These are phyloP conservation scores for Macrolepiota albuminosa DNA, from an alignment of 768 basidiomycete genomes.

Conservation along the genomic window DNA sequence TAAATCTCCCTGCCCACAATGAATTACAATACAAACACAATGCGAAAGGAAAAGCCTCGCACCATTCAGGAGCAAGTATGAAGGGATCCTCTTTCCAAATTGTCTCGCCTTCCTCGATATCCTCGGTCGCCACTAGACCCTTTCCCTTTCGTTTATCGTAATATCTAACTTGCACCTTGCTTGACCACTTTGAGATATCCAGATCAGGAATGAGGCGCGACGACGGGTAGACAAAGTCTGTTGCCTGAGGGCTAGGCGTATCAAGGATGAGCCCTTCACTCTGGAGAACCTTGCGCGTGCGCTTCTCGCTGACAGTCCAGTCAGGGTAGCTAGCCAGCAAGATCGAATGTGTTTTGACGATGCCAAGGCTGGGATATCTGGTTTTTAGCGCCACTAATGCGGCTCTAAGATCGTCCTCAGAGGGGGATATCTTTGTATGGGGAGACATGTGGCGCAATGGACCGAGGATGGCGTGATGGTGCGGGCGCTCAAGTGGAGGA, in stretches of 20 bases:
- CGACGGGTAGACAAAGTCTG: conserved; percentile 41
- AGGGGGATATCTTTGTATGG: conserved; percentile 32
- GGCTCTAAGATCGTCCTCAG: conserved; percentile 57
- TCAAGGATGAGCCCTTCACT: conserved; percentile 44
- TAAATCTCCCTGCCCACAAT: conserved; percentile 61
- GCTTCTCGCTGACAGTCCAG: conserved; percentile 84
- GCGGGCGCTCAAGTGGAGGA: background rate
- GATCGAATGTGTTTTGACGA: conserved; percentile 63
- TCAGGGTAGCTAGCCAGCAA: conserved; percentile 54
- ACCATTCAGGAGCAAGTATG: conserved; percentile 80
- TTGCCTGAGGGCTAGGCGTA: conserved; percentile 10
- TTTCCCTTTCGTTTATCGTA: conserved; percentile 76
- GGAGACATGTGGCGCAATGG: conserved; percentile 9
- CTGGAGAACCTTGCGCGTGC: conserved; percentile 69
- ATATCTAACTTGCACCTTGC: conserved; percentile 59
- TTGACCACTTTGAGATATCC: conserved; percentile 57
- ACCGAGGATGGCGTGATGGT: background rate
- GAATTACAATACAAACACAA: background rate
- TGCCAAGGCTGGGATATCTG: conserved; percentile 60
- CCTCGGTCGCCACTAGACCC: conserved; percentile 69
- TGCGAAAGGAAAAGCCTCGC: conserved; percentile 3
- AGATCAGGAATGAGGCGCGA: conserved; percentile 62
- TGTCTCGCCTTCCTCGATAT: conserved; percentile 65
- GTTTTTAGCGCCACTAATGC: conserved; percentile 52
- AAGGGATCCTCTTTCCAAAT: conserved; percentile 88